phyloP scores from a whole-genome alignment of 331 rosid species.

The Ulmus americana region DNA sequence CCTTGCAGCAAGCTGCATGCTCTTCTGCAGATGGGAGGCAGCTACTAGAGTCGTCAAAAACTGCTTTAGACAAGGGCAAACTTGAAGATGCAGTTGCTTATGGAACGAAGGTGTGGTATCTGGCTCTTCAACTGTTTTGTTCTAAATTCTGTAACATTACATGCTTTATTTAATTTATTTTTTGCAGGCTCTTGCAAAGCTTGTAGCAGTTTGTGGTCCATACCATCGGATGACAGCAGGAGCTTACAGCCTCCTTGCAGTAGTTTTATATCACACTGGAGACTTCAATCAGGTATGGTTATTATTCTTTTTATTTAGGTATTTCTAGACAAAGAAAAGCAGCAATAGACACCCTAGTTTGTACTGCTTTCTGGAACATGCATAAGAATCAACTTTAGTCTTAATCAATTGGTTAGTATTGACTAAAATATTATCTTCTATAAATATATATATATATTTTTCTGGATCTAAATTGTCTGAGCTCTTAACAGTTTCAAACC shows the following conservation, averaged over 20 bases:
- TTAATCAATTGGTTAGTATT: background rate
- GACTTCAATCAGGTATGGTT: slow-evolving; percentile 86
- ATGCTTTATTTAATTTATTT: slow-evolving; percentile 25
- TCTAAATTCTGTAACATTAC: slow-evolving; percentile 18
- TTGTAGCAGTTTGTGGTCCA: slow-evolving; percentile 97
- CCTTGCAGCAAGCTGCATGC: slow-evolving; percentile 96
- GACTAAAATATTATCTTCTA: too few species aligned
- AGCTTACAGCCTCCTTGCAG: slow-evolving; percentile 99
- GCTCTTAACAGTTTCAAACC: background rate
- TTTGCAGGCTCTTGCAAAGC: slow-evolving; percentile 90
- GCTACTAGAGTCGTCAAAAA: slow-evolving; percentile 89
- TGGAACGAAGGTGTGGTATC: slow-evolving; percentile 71
- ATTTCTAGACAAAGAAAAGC: background rate
- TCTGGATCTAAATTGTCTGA: background rate
- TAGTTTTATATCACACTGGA: slow-evolving; percentile 95
- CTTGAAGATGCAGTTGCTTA: slow-evolving; percentile 94
- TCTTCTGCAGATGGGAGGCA: slow-evolving; percentile 99
- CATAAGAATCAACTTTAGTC: background rate
- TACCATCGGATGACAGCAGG: slow-evolving; percentile 98
- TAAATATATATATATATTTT: background rate
- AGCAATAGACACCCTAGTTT: background rate
- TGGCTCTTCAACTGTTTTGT: slow-evolving; percentile 18
- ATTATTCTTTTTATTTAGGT: slow-evolving; percentile 20
- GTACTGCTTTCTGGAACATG: slow-evolving; percentile 3
- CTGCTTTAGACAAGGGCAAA: slow-evolving; percentile 96